Percentiles rank a stretch among this genome's conserved stretches.
Conservation (phyloP, 192 early-diverging fungal species). For the Borealophlyctis nickersoniae region DNA sequence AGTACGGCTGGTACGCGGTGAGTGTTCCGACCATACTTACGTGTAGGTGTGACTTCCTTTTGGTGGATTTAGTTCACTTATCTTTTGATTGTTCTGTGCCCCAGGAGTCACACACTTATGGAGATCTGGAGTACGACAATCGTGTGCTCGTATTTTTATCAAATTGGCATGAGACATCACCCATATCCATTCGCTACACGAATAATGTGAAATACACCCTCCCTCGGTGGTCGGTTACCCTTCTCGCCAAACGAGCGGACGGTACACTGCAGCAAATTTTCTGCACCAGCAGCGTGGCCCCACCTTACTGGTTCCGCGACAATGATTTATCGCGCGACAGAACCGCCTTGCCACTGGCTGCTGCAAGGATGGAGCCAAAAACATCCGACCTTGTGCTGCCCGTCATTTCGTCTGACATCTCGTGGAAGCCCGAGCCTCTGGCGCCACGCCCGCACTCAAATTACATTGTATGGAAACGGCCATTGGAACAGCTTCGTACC, state of each 20-base stretch:
- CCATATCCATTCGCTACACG: slow-evolving; percentile 9
- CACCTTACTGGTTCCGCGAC: not conserved
- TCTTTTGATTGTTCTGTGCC: too few relatives aligned
- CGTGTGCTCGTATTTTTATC: slow-evolving; percentile 30
- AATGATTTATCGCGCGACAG: too few relatives aligned
- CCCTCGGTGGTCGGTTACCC: slow-evolving; percentile 23
- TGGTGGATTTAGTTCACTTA: too few relatives aligned
- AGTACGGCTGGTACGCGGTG: not conserved
- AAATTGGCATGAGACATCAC: slow-evolving; percentile 11
- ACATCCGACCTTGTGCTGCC: slow-evolving; percentile 15
- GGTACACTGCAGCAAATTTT: slow-evolving; percentile 9
- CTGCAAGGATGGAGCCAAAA: too few relatives aligned
- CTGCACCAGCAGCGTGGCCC: slow-evolving; percentile 13
- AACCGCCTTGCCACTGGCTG: too few relatives aligned
- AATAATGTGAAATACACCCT: slow-evolving; percentile 3
- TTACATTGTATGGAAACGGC: slow-evolving; percentile 1
- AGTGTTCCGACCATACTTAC: not conserved
- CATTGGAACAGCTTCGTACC: slow-evolving; percentile 32
- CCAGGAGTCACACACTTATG: too few relatives aligned
- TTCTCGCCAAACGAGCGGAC: not conserved
- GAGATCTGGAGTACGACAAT: too few relatives aligned
- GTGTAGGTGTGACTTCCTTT: too few relatives aligned
- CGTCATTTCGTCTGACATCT: slow-evolving; percentile 13
- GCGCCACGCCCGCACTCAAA: not conserved
- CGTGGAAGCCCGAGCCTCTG: not conserved